phyloP scores from a whole-genome alignment of 345 rosid species.

The Laguncularia racemosa region DNA sequence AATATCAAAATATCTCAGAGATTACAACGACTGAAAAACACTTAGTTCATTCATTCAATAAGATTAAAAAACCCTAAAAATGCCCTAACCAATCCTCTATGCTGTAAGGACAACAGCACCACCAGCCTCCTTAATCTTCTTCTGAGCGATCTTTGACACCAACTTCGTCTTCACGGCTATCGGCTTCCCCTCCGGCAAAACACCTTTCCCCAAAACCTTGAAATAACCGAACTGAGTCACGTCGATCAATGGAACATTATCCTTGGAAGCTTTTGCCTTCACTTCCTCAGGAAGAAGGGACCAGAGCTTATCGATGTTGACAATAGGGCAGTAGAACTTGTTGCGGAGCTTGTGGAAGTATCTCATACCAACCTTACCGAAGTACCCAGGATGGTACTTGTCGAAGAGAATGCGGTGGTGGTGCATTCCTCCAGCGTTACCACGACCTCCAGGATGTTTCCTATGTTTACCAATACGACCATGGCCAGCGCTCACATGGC shows the following conservation, averaged over 20 bases:
- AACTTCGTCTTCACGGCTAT: conserved; percentile 37
- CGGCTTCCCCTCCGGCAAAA: conserved; percentile 27
- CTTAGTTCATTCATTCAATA: too few species aligned
- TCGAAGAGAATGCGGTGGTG: conserved; percentile 46
- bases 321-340: conserved; percentile 40
- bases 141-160: conserved; percentile 34
- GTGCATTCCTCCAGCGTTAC: conserved; percentile 48
- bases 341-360: conserved; percentile 42
- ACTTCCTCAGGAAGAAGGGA: conserved; percentile 31
- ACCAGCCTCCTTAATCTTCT: conserved; percentile 38
- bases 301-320: conserved; percentile 42
- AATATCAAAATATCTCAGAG: too few species aligned
- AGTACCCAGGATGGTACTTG: conserved; percentile 44
- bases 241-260: conserved; percentile 25
- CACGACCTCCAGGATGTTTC: conserved; percentile 44
- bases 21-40: too few species aligned
- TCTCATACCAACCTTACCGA: conserved; percentile 47
- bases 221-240: conserved; percentile 34
- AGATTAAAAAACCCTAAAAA: neutral
- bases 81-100: conserved; percentile 4
- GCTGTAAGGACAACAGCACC: conserved; percentile 43
- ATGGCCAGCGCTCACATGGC: conserved; percentile 42
- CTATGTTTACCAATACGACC: conserved; percentile 46
- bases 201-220: conserved; percentile 38
- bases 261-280: conserved; percentile 31